Base-by-base conservation (phyloP, 139 green algal species). In the Chlorella sp. region DNA sequence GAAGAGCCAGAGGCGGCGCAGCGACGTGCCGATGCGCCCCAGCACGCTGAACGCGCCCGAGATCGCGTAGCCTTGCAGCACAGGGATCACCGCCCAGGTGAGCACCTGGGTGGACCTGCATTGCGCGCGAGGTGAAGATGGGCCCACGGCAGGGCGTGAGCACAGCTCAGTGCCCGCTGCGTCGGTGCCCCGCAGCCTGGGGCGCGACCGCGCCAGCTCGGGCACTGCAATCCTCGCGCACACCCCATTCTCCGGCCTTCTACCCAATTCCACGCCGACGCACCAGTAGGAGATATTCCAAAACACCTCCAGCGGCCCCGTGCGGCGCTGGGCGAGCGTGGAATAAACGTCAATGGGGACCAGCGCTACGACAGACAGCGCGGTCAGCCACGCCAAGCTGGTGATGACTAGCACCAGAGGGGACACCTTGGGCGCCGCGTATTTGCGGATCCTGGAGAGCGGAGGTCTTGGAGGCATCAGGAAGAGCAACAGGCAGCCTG, bases 71-170 rank as follows among this genome's bases (percentile, higher is more conserved):
- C 90, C 86, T 62, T 96, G 91, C 56, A 92, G 87, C 55, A 97
- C 84, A 0, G 94, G 94, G n/a, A 98, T 91, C 8, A 94, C 48
- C 14, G 93, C 42, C 94, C 94, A 98, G 0, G 92, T 97, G 2
- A 95, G 78, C 0, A 87, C 79, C 71, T 96, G 92, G 2, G 90
- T 94, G 1, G 90, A 88, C 88, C 88, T 92, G 87, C 64, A 56
- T n/a, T n/a, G n/a, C n/a, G n/a, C n/a, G n/a, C n/a, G n/a, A n/a
- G n/a, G n/a, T n/a, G n/a, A n/a, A n/a, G n/a, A n/a, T n/a, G n/a
- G n/a, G n/a, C n/a, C n/a, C n/a, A n/a, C n/a, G n/a, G n/a, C n/a
- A n/a, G n/a, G n/a, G n/a, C n/a, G n/a, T n/a, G n/a, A n/a, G n/a
- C n/a, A n/a, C n/a, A n/a, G n/a, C n/a, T n/a, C n/a, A n/a, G n/a